phyloP scores from a whole-genome alignment of 805 yeast genomes.

The Babjeviella inositovora region DNA sequence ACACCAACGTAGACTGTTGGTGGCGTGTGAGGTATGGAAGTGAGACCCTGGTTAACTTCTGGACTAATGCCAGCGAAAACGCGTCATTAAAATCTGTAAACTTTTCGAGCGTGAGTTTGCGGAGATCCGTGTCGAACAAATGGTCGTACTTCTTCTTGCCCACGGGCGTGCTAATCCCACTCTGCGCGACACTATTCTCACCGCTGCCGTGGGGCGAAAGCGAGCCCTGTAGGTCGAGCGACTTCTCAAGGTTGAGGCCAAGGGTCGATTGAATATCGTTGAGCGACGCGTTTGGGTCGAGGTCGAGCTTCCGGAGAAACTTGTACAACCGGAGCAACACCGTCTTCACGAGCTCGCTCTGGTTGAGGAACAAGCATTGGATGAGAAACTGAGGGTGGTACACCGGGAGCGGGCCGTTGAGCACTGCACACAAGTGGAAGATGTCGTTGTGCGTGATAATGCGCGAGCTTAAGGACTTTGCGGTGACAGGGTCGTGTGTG shows the following conservation, averaged over 20 bases:
- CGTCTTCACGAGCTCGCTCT: conserved; percentile 33
- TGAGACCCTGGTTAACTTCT: conserved; percentile 44
- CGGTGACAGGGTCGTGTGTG: conserved; percentile 27
- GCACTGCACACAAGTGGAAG: conserved; percentile 53
- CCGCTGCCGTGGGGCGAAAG: neutral
- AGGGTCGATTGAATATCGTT: conserved; percentile 7
- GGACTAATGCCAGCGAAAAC: conserved; percentile 32
- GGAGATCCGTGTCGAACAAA: no score
- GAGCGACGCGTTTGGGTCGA: conserved; percentile 10
- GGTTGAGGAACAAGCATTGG: conserved; percentile 54
- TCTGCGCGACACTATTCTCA: neutral
- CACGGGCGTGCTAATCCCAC: neutral
- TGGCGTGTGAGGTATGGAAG: conserved; percentile 79
- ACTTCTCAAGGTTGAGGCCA: conserved; percentile 6
- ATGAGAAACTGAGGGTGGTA: conserved; percentile 84
- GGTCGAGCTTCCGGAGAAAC: conserved; percentile 35
- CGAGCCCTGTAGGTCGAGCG: neutral
- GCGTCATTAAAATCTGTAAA: conserved; percentile 18
- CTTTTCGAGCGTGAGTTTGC: conserved; percentile 4
- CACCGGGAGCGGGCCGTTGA: conserved; percentile 81
- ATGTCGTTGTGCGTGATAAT: conserved; percentile 37
- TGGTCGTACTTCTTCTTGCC: neutral
- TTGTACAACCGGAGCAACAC: conserved; percentile 38
- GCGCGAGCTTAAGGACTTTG: conserved; percentile 39
- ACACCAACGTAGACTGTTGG: conserved; percentile 72